Base-by-base conservation (phyloP, 1,139 yeast species). In the Yamadazyma atlantica region DNA sequence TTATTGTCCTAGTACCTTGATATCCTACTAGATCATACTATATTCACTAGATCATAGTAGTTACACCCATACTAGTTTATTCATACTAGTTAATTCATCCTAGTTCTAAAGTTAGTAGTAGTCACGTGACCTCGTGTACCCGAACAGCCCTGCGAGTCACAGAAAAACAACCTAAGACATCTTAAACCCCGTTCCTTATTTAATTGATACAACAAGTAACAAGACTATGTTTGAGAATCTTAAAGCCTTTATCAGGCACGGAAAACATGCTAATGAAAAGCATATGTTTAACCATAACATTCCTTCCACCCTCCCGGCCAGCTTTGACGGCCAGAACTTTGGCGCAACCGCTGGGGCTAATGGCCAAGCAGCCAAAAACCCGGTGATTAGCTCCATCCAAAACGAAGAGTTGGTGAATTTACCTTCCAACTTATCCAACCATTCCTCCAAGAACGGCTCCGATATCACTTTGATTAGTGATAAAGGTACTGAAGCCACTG, bases 221-320 rank as follows among this genome's bases (percentile, higher is more conserved):
- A 7, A 6, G 22, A 16, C n/a, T 36, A 71, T 72, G 76, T 69
- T 71, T 57, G 73, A 67, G 72, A 85, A 85, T 55, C 66, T 85
- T 43, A 82, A 82, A 60, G 87, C 88, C 50, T 84, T 85, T 56
- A 85, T 86, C 43, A 80, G 95, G 51, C 94, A 85, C 51, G 95
- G 95, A 24, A 83, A 79, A 51, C 87, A 85, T 55, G 94, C 94
- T 44, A 67, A 66, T 49, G 74, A 69, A 32, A 49, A 62, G 38
- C 64, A 58, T 32, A 23, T 35, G 2, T 35, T 43, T 19, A 25
- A 33, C 16, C 23, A 37, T 23, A 22, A 29, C 16, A 29, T 29
- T 17, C 21, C 17, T 18, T 21, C 24, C 7, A 28, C 21, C 12
- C 17, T 28, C 7, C 30, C 30, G 12, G 21, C 30, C 5, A 16